Base-by-base conservation (phyloP, 2,329 filamentous ascomycete genomes). In the Neospermospora avenae region DNA sequence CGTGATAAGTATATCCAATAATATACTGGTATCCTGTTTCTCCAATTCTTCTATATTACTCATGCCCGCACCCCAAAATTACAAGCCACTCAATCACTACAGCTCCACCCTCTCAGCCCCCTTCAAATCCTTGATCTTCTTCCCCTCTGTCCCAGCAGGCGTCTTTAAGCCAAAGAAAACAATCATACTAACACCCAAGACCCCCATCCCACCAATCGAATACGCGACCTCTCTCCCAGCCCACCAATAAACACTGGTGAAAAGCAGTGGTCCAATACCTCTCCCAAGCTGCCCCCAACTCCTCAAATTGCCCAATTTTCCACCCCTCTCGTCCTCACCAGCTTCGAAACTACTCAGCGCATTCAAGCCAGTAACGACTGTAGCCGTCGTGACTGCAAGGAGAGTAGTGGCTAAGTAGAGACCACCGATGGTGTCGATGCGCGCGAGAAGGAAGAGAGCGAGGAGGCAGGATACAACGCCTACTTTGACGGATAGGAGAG, bases 211-310 rank as follows among this genome's bases (percentile, higher is more conserved):
- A 3, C 95, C 95, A 68, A 91, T 81, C 1, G 80, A 81, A 74
- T 98, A 99, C 2, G 95, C 95, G 11, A 86, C 81, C 71, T 96
- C 89, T 49, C 95, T 81, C 0, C 95, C 95, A 6, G 91, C 93
- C 95, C 95, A 99, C 95, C 95, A 99, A 77, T 99, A 99, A 58
- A 99, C 80, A 52, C 91, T 91, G 63, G 95, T 98, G 73, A 99
- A 99, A 37, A 96, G 77, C 4, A 99, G 74, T 0, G 95, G 95
- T 0, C 95, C 95, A 11, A 96, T 74, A 0, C 93, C 91, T 35
- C 95, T 83, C 2, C 95, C 95, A 3, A 93, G 82, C 78, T 99
- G 95, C 5, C 95, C 93, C 86, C 81, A 86, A 67, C 82, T 85
- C 28, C 95, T 82, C 67, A 98, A 81, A 60, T 90, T 87, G 3